Conservation (phyloP, 2,329 filamentous ascomycete genomes). For the Ophioceras dolichostomum region DNA sequence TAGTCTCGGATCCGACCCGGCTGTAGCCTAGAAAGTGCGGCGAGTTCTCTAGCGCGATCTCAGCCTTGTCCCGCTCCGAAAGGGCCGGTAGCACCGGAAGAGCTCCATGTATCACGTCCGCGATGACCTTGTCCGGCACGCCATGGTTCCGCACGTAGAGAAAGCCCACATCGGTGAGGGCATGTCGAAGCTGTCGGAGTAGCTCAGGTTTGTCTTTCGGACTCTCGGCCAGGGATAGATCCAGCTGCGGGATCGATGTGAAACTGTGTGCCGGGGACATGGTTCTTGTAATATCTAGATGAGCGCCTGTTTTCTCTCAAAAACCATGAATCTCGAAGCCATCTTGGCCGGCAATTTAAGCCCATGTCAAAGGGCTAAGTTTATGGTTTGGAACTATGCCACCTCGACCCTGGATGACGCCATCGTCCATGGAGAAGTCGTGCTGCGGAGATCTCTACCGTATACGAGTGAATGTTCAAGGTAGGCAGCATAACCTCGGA, state of each 20-base stretch:
- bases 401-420: too few species aligned
- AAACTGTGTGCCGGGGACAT: slow-evolving; percentile 10
- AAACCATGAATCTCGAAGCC: too few species aligned
- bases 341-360: too few species aligned
- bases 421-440: too few species aligned
- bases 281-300: too few species aligned
- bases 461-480: too few species aligned
- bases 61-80: slow-evolving; percentile 25
- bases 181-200: slow-evolving; percentile 27
- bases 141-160: slow-evolving; percentile 39
- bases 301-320: too few species aligned
- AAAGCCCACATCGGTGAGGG: slow-evolving; percentile 38
- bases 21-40: slow-evolving; percentile 51
- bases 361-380: too few species aligned
- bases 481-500: too few species aligned
- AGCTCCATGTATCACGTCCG: slow-evolving; percentile 14
- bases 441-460: too few species aligned
- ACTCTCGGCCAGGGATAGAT: slow-evolving; percentile 29
- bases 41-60: slow-evolving; percentile 34
- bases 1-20: slow-evolving; percentile 40
- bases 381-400: too few species aligned
- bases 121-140: slow-evolving; percentile 21
- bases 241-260: slow-evolving; percentile 32
- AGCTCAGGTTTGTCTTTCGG: slow-evolving; percentile 20
- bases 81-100: slow-evolving; percentile 19